Evolutionary conservation across 2,329 filamentous ascomycete genomes (phyloP), one percentile per base, ranked within the genome.

Genomic region (Reticulascus tulasneorum): DNA sequence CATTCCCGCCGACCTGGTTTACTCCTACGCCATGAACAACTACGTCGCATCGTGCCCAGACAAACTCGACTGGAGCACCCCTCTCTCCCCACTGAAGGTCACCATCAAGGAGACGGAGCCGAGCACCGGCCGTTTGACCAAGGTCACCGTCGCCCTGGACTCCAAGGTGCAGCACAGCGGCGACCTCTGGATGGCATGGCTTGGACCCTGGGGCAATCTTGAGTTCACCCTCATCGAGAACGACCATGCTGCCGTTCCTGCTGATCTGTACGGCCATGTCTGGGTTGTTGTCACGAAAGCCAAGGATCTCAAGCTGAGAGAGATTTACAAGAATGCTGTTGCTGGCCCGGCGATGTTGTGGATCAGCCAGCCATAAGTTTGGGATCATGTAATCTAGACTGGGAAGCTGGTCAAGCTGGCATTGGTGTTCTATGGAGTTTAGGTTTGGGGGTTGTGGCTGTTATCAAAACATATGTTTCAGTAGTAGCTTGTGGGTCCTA

Each of bases 281-380:
- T 63, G 59, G 57, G 50, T 47, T 15, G 57, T 56, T 8, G 43
- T 61, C 28, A 57, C 55, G 6, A 57, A 37, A 12, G 45, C 50
- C 35, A 47, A 47, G 15, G 51, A 46, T 9, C 37, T 44, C 5
- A 44, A 31, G 21, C 29, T 48, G 37, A 27, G 42, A 17, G 46
- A 51, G 18, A 15, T 56, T 15, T 33, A 27, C 5, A 35, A 35
- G 2, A 48, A 48, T 15, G 46, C 56, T 2, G 50, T 63, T 24
- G 55, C 60, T 5, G 60, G 59, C 1, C 60, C 60, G 4, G 54
- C 56, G 44, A 50, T 59, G 44, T 33, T 63, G 7, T 63, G 61
- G 61, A 45, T 58, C 7, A 37, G 37, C 8, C 38, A 46, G 26
- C 37, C 40, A 6, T 43, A 11, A 36, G 27, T n/a, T n/a, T n/a